Percentiles rank a stretch among this genome's conserved stretches.
Evolutionary conservation across 352 stramenopile genomes (phyloP).

Genomic region (Detonula confervacea): DNA sequence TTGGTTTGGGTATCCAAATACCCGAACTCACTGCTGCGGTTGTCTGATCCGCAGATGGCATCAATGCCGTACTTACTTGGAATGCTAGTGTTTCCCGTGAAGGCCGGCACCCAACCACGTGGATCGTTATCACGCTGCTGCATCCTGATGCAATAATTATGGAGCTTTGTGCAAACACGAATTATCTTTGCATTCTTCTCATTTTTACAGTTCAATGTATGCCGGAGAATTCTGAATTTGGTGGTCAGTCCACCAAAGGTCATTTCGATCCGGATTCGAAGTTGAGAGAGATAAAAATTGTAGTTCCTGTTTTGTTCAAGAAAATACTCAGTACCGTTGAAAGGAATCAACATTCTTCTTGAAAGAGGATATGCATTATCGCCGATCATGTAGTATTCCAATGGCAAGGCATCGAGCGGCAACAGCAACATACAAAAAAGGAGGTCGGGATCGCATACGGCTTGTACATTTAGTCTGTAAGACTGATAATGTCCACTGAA

Average conservation of each 20-base stretch:
- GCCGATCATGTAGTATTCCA: too few relatives aligned
- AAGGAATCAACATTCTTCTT: constrained; percentile 2
- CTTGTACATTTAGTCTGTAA: constrained; percentile 50
- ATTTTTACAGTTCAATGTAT: not conserved
- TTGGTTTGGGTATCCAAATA: too few relatives aligned
- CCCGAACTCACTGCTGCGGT: too few relatives aligned
- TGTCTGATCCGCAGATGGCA: too few relatives aligned
- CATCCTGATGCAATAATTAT: constrained; percentile 26
- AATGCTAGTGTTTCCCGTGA: too few relatives aligned
- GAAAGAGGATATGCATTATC: too few relatives aligned
- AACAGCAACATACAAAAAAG: constrained; percentile 43
- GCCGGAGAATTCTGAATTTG: constrained; percentile 11
- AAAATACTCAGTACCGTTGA: not conserved
- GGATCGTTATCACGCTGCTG: constrained; percentile 3
- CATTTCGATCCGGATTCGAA: constrained; percentile 75
- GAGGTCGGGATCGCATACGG: constrained; percentile 41
- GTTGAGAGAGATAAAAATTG: constrained; percentile 68
- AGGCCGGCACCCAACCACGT: too few relatives aligned
- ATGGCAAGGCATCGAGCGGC: too few relatives aligned
- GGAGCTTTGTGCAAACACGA: constrained; percentile 10
- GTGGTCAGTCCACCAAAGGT: constrained; percentile 43
- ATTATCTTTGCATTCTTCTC: constrained; percentile 27
- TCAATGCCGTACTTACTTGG: too few relatives aligned
- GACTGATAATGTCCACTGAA: constrained; percentile 46
- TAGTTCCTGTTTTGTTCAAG: constrained; percentile 8